Base-by-base conservation (phyloP, 192 early-diverging fungal species). In the Gamsiella multidivaricata region DNA sequence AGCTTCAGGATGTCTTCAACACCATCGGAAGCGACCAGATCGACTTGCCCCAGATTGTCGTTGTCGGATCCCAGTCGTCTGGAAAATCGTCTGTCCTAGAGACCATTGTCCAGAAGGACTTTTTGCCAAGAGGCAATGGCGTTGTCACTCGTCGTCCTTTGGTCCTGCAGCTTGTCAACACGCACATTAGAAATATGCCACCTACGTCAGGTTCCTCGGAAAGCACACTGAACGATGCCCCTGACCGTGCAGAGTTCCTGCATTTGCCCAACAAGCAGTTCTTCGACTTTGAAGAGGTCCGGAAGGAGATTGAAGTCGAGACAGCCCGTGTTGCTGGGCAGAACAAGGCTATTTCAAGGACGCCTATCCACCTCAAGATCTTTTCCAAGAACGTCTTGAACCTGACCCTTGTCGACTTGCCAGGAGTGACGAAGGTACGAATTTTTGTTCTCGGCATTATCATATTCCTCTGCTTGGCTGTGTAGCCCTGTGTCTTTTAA, bases 1-100 rank as follows among this genome's bases (percentile, higher is more conserved):
- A 88, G 76, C 87, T 94, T 22, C 93, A 94, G 81, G 90, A 93
- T 54, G 91, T 94, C 46, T 91, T 93, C 80, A 88, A 88, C 58
- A 90, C 91, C 32, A 88, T 93, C 62, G 89, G 91, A 54, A 82
- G 84, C 55, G 90, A 91, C 61, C 84, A 88, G 53, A 86, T 94
- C 70, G 93, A 94, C 82, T 67, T 94, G 33, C 93, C 93, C 10
- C 90, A 94, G 82, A 95, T 95, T 37, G 91, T 92, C n/a, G 92
- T 94, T 8, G 91, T 95, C 42, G 93, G 93, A 33, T 95, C 94
- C 11, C 94, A 95, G 74, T 92, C 91, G 22, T 91, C 89, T 59
- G 98, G 98, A 58, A 99, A 99, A 79, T 94, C 92, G 54, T 96
- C 95, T n/a, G 98, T 99, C 17, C 83, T 99, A 28, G 98, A 99